Base-by-base conservation (phyloP, 352 stramenopile genomes). In the Phytophthora tubulina region DNA sequence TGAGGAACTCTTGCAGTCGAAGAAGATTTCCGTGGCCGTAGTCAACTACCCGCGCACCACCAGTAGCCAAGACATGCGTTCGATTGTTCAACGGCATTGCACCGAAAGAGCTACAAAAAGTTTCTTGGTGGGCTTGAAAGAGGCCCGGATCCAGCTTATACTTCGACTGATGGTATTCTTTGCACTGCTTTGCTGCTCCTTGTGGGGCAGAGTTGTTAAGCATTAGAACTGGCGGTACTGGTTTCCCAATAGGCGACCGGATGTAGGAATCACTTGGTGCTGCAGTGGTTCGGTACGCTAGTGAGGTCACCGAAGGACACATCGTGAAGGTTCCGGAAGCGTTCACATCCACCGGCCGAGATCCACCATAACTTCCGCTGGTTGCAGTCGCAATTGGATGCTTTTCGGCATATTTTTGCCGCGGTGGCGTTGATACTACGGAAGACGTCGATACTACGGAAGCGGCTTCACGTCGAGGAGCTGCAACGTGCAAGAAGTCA, bases 141-240 rank as follows among this genome's bases (percentile, higher is more conserved):
- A 85, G 41, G 13, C 77, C 72, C 9, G 80, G 80, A 15, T 86
- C 78, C 41, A 88, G 69, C 4, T 76, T 81, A 52, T 87, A 87
- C 60, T 70, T 73, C 41, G 77, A 85, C 45, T 84, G 72, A 32
- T 85, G 80, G 45, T 61, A 83, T 30, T 71, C 50, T n/a, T 75
- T 75, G 55, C 58, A 54, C 49, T 79, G 67, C 8, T 71, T 68
- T 31, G 52, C 56, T 1, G 30, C 56, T 30, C 41, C 42, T 42
- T 65, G 58, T 5, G 41, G n/a, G 15, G 5, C 13, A 0, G 73
- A 62, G 32, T 63, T 78, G 41, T 48, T 74, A 8, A 79, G 51
- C 17, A 60, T 41, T 4, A 78, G 17, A 14, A 46, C 21, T 21
- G 64, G 58, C 36, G 63, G 45, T n/a, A 46, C 36, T 21, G 52